Percentiles rank a stretch among this genome's conserved stretches.
Conservation (phyloP, 345 rosid species). For the Ceriops tagal region DNA sequence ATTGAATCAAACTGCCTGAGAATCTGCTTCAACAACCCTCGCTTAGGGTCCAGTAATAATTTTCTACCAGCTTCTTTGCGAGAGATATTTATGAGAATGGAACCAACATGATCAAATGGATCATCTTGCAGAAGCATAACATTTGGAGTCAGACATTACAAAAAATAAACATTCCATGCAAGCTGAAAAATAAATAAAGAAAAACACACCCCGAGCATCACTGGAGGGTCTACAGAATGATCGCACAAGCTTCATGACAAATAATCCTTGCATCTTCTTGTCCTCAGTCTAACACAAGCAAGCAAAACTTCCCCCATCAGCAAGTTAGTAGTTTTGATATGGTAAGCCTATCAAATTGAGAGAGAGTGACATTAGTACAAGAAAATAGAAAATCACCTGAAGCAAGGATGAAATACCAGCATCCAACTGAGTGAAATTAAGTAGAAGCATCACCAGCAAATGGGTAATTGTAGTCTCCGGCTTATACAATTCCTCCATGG, state of each 20-base stretch:
- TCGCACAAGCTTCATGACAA: constrained; percentile 84
- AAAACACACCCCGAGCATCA: constrained; percentile 47
- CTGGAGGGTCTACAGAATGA: constrained; percentile 71
- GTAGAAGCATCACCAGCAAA: constrained; percentile 82
- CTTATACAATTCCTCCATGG: constrained; percentile 69
- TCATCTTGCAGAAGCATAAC: constrained; percentile 48
- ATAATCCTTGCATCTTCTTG: constrained; percentile 71
- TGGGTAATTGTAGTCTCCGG: constrained; percentile 52
- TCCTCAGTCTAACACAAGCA: constrained; percentile 56
- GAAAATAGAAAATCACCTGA: constrained; percentile 50
- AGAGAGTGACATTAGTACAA: background rate
- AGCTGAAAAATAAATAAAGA: constrained; percentile 10
- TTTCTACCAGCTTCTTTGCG: constrained; percentile 78
- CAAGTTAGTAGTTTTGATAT: constrained; percentile 7
- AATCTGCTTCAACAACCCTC: constrained; percentile 79
- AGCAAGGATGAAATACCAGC: constrained; percentile 74
- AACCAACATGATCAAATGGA: constrained; percentile 89
- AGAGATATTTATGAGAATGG: constrained; percentile 86
- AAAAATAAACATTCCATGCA: background rate
- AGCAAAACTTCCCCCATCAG: background rate
- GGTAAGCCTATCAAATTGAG: background rate
- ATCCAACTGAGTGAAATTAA: constrained; percentile 82
- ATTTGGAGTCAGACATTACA: constrained; percentile 14
- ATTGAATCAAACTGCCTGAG: constrained; percentile 74
- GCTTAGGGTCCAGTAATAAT: constrained; percentile 68